Base-by-base conservation (phyloP, 371 early-diverging fungal species). In the Rhizopus delemar region DNA sequence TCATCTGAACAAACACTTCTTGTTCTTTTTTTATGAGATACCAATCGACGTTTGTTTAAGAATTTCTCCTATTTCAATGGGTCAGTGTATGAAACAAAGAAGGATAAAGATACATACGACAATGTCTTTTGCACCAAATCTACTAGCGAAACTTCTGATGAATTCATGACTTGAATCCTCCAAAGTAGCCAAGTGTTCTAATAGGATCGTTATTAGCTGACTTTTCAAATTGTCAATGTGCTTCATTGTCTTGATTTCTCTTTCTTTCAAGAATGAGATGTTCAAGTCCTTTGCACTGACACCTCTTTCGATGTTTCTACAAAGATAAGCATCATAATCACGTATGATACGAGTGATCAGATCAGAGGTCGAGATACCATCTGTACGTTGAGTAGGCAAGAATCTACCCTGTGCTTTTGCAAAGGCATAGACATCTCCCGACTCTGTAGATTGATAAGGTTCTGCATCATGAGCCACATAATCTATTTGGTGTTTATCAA, bases 401-500 rank as follows among this genome's bases (percentile, higher is more conserved):
- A 98, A 98, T 46, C 77, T 78, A 8, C 93, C 93, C 57, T 84
- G 85, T 9, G 81, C 77, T 74, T 97, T 97, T 48, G 95, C 90
- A 73, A 88, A 88, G 5, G 90, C 88, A 72, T 98, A 98, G 15
- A 96, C 91, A 73, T 98, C 98, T 34, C 86, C 86, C 15, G 77
- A 66, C 28, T 89, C 93, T 9, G 74, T 84, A 35, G 87, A 82
- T 50, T 80, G 78, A 67, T 97, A 98, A 0, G 95, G 95, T 28
- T 93, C 86, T 62, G 92, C 96, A 75, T 98, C 98, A 70, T 98
- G 98, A 32, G 94, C 95, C 16, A 98, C 95, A 70, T 89, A 95
- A 71, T 97, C 96, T 56, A 98, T 94, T 68, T 82, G 53, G 63
- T 98, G 89, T 69, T 84, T 60, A 62, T 91, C 88, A n/a, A 98